Conservation (phyloP, 257 asterid genomes). For the Fraxinus excelsior region DNA sequence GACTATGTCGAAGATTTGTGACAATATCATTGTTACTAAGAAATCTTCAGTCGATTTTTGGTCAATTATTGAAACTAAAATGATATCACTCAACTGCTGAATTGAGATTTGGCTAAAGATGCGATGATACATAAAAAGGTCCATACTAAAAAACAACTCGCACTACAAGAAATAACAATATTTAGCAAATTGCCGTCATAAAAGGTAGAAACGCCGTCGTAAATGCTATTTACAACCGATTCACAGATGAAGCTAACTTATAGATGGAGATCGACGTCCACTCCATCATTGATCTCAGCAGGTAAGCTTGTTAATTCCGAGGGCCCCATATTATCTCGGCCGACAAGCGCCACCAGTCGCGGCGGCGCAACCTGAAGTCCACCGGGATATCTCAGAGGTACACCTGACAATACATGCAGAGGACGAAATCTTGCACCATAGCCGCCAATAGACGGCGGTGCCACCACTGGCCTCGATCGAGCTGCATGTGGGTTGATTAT, state of each 20-base stretch:
- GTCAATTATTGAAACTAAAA: too few relatives aligned
- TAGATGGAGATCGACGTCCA: constrained; percentile 79
- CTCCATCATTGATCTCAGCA: constrained; percentile 43
- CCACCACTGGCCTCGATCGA: constrained; percentile 27
- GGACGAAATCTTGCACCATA: constrained; percentile 39
- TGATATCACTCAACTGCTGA: too few relatives aligned
- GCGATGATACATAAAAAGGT: neutral
- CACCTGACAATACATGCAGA: constrained; percentile 55
- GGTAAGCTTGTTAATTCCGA: constrained; percentile 11
- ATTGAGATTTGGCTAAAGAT: too few relatives aligned
- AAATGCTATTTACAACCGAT: too few relatives aligned
- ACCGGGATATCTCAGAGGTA: constrained; percentile 44
- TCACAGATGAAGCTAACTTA: constrained; percentile 19
- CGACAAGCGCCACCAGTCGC: constrained; percentile 21
- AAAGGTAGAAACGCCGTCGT: too few relatives aligned
- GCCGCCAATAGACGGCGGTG: constrained; percentile 6
- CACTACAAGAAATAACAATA: too few relatives aligned
- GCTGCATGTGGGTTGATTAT: constrained; percentile 47
- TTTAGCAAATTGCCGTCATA: too few relatives aligned
- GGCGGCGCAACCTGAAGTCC: constrained; percentile 33
- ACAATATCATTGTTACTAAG: too few relatives aligned
- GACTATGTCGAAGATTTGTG: too few relatives aligned
- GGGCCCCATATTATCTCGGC: constrained; percentile 35
- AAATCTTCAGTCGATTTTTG: too few relatives aligned
- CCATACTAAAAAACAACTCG: neutral